Percentiles rank a stretch among this genome's conserved stretches.
Evolutionary conservation across 345 rosid species (phyloP).

Genomic region (Corymbia maculata): DNA sequence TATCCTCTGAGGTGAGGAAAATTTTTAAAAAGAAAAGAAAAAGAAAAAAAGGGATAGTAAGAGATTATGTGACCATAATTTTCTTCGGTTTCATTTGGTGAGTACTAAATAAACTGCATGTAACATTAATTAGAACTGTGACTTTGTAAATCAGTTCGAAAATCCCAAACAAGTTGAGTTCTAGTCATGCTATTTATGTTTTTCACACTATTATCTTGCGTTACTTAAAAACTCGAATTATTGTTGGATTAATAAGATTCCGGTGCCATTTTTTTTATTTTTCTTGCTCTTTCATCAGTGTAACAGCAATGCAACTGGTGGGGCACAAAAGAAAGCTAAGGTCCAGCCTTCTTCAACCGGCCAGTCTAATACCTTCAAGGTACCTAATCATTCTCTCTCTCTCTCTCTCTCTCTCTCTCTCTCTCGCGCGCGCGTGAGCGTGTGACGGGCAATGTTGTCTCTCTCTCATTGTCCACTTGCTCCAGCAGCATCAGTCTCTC

Average conservation of each 20-base stretch:
- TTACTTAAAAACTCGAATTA: neutral
- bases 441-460: conserved; percentile 29
- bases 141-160: neutral
- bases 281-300: conserved; percentile 27
- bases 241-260: neutral
- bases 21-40: neutral
- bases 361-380: conserved; percentile 71
- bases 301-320: conserved; percentile 64
- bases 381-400: conserved; percentile 9
- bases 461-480: conserved; percentile 65
- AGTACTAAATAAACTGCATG: neutral
- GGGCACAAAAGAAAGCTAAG: conserved; percentile 83
- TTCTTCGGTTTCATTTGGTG: neutral
- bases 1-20: conserved; percentile 56
- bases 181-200: neutral
- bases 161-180: neutral
- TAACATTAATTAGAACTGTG: neutral
- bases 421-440: conserved; percentile 9
- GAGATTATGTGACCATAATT: neutral
- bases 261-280: neutral
- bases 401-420: conserved; percentile 7
- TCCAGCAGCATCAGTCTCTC: neutral
- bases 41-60: neutral
- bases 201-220: neutral
- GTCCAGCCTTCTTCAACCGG: conserved; percentile 64